Base-by-base conservation (phyloP, 2,329 filamentous ascomycete genomes). In the Xylaria arbuscula region DNA sequence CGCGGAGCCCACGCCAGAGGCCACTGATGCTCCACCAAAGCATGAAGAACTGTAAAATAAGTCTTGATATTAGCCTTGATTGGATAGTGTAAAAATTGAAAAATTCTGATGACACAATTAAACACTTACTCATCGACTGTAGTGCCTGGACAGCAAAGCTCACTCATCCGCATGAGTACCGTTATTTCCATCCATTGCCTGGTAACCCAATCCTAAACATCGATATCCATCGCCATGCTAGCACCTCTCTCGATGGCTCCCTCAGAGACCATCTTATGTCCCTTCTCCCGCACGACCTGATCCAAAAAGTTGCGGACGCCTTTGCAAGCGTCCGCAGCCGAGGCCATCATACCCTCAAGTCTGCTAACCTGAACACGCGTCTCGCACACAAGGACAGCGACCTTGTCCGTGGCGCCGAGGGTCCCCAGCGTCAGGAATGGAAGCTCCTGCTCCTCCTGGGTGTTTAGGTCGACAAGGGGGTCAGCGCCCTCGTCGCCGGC, bases 311-410 rank as follows among this genome's bases (percentile, higher is more conserved):
- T 87, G 71, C 93, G 87, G 47, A 98, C 90, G 78, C 94, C 91
- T 81, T 91, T 93, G 80, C 95, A 98, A 5, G 94, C 96, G 78
- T 98, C 94, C 57, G 98, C 89, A 0, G 92, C 95, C 1, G 97
- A 93, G 0, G 93, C 93, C 74, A 99, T 83, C 94, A 99, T 97
- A 0, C 92, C 92, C 82, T 99, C 95, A 68, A 98, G 78, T 66
- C 94, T 87, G 66, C 86, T 86, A 71, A 92, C 88, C 80, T 97
- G 92, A n/a, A 97, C 90, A 56, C 93, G 89, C 63, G 91, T 96
- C 84, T 98, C 96, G 86, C 97, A 92, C 13, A 94, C 87, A 71
- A 97, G 81, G 7, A 94, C 91, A 2, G 88, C 90, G 1, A 98
- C 90, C 74, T 90, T 90, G 77, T 95, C 93, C 56, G 85, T 89